Evolutionary conservation across 768 basidiomycete species (phyloP), one percentile per base, ranked within the genome.

Genomic region (Pisolithus orientalis): DNA sequence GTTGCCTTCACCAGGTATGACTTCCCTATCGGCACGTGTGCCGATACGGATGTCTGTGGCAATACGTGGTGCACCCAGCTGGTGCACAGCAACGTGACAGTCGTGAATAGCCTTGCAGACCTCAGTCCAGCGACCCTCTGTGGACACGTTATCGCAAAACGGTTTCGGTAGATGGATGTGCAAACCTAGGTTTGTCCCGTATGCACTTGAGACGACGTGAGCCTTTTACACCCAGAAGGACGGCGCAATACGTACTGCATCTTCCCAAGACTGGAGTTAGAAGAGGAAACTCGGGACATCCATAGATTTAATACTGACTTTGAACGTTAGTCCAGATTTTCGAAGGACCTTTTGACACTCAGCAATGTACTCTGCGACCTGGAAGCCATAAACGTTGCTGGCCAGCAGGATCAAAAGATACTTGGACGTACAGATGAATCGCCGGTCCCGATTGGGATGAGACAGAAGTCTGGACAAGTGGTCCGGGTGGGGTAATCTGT

Each of bases 1-100:
- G 58, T 96, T 96, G 6, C 86, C 92, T 42, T 79, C 73, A 5
- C 85, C 87, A 1, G 77, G 75, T 5, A 70, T 67, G 16, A 85
- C 76, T 38, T 78, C 72, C 54, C 84, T 80, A 68, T 94, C 83
- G 24, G 80, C 77, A 44, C 94, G 83, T 1, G 95, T 97, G 40
- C 95, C 95, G 49, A 98, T 94, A 27, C 95, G 85, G 54, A 97
- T 88, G 70, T 98, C 94, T 11, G 94, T 95, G 10, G 90, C 90
- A 49, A 94, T 78, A 48, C 86, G 82, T 14, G 82, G 81, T 0
- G 80, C 79, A 24, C 89, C 90, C 64, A 80, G 77, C 1, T 79
- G 81, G 57, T 94, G 92, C 5, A 94, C 86, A 1, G 90, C 91
- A 25, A 78, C 78, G 64, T 98, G 95, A 64, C 93, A 96, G 54